Percentiles rank a stretch among this genome's conserved stretches.
These are phyloP conservation scores for Dendrocalamus latiflorus DNA, from an alignment of 202 grass and related monocot genomes.

Conservation along the genomic window DNA sequence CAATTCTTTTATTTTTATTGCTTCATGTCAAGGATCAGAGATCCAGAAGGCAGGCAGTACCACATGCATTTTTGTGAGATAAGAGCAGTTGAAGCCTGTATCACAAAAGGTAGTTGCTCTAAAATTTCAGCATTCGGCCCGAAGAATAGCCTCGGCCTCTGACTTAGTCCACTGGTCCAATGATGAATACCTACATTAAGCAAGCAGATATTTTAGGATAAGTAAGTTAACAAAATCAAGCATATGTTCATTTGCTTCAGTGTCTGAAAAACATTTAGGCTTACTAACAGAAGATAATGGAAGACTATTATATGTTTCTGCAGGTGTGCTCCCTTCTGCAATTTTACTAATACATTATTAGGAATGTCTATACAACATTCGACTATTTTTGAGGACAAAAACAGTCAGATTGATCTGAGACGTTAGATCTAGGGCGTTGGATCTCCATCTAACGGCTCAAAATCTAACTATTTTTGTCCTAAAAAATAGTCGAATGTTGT, in stretches of 20 bases:
- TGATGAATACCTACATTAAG: slow-evolving; percentile 82
- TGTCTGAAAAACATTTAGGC: neutral
- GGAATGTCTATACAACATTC: too few species aligned
- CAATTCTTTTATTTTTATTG: slow-evolving; percentile 19
- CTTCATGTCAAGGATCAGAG: slow-evolving; percentile 24
- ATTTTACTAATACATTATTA: neutral
- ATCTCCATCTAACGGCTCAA: too few species aligned
- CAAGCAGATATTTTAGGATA: neutral
- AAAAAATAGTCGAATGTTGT: too few species aligned
- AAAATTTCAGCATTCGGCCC: slow-evolving; percentile 68
- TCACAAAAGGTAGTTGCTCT: slow-evolving; percentile 30
- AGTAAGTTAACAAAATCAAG: neutral
- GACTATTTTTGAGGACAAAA: too few species aligned
- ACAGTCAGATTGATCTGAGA: too few species aligned
- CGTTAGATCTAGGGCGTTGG: too few species aligned
- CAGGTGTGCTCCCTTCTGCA: neutral
- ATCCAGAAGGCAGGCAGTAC: slow-evolving; percentile 10
- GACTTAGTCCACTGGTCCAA: slow-evolving; percentile 76
- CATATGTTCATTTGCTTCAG: slow-evolving; percentile 10
- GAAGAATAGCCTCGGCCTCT: slow-evolving; percentile 84
- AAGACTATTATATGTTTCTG: neutral
- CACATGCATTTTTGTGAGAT: slow-evolving; percentile 27
- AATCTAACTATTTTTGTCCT: too few species aligned
- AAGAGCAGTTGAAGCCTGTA: neutral
- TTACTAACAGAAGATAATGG: neutral